Evolutionary conservation across 176 grass and related monocot species (phyloP).

Genomic region (Raddia distichophylla): DNA sequence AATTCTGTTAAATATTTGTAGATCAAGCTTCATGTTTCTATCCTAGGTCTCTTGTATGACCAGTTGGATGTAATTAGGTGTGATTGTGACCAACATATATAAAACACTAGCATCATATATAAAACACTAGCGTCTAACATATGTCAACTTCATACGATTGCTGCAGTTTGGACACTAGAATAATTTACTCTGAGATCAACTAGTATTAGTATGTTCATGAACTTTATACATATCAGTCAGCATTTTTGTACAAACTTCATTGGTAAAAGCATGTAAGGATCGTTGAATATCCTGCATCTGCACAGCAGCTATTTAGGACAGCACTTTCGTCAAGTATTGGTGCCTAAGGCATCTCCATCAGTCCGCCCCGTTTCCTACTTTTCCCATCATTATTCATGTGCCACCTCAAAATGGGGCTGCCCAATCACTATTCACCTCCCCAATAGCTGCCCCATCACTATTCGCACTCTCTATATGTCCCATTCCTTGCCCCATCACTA

Average conservation of each 20-base stretch:
- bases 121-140: not conserved
- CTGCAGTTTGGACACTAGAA: not conserved
- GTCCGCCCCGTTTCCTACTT: no score
- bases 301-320: not conserved
- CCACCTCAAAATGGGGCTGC: no score
- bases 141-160: not conserved
- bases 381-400: no score
- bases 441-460: no score
- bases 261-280: not conserved
- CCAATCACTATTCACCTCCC: no score
- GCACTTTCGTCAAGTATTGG: not conserved
- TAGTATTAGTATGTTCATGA: conserved; percentile 1
- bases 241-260: not conserved
- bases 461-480: no score
- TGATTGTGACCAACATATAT: conserved; percentile 1
- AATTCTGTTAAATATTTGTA: not conserved
- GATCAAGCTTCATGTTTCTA: conserved; percentile 7
- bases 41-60: not conserved
- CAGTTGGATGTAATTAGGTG: conserved; percentile 31
- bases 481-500: no score
- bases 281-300: not conserved
- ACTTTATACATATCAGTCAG: not conserved
- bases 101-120: not conserved
- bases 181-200: not conserved
- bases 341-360: not conserved